Base-by-base conservation (phyloP, 2,329 filamentous ascomycete species). In the Metarhizium guizhouense region DNA sequence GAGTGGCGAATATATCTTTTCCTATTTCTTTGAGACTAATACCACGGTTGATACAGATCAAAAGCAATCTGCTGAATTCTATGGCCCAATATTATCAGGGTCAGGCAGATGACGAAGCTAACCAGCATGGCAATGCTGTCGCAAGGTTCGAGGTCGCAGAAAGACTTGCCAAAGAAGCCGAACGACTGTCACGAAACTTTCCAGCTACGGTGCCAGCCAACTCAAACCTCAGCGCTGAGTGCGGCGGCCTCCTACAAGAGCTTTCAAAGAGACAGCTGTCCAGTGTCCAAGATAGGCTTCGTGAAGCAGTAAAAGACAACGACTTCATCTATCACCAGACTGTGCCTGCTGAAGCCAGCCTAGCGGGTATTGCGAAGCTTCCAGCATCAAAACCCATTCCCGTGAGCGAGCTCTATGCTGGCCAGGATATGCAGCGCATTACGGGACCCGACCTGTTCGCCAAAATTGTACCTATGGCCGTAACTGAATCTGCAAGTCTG, bases 261-360 rank as follows among this genome's bases (percentile, higher is more conserved):
- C 81, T 95, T 60, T 86, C 90, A 16, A 95, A 90, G 69, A 83
- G 91, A 58, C 93, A 97, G 64, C 73, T 88, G 32, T 78, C 87
- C 0, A 86, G 84, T 36, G 86, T 96, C 3, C 88, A 95, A 67
- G 88, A 93, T 59, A 92, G 88, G 68, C 75, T 96, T 25, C 76
- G 77, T 18, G 85, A 89, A 58, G 79, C 92, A 52, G 79, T 81
- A 62, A 96, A 95, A 65, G 94, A 99, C 70, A 99, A 99, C 63
- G 94, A 99, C 68, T 97, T 94, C 70, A 96, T 99, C 68, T 99
- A 99, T 67, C 94, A 99, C 68, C 90, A 97, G 63, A 86, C 84
- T 1, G 86, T 99, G 2, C 93, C 94, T 0, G 85, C 86, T 10
- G 91, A 96, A 70, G 88, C 91, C 4, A 87, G 86, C 32, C 75